A percentile compares a stretch with the other conserved stretches of the same genome.
These are phyloP conservation scores for Didymella segeticola DNA, from an alignment of 2,329 filamentous ascomycete genomes.

Conservation along the genomic window DNA sequence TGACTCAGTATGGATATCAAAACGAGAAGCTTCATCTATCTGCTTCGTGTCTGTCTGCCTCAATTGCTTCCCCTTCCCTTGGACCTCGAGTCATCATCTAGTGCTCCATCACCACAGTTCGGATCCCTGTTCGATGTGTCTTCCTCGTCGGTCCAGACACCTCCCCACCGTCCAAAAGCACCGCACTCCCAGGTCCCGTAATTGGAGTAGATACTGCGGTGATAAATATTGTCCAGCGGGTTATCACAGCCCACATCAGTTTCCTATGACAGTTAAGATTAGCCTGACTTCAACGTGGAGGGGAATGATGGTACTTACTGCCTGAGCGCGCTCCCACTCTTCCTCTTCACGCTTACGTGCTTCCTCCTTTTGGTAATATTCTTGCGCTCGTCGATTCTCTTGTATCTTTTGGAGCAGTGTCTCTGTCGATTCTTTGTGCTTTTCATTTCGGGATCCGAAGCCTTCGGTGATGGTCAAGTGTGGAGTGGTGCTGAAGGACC, in stretches of 20 bases:
- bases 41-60: no score
- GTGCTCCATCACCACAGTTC: background rate
- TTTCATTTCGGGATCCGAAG: background rate
- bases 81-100: background rate
- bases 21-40: no score
- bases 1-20: no score
- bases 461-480: background rate
- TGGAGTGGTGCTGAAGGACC: background rate
- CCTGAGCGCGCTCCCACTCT: background rate
- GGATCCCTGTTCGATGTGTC: background rate
- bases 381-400: background rate
- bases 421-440: background rate
- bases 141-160: background rate
- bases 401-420: background rate
- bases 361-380: background rate
- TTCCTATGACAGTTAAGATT: no score
- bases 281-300: no score
- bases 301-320: no score
- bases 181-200: background rate
- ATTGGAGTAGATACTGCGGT: background rate
- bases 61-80: background rate
- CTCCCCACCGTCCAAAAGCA: no score
- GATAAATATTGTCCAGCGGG: background rate
- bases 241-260: background rate
- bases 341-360: background rate